phyloP scores from a whole-genome alignment of 495 filamentous ascomycete species.

The Aspergillus asperescens region DNA sequence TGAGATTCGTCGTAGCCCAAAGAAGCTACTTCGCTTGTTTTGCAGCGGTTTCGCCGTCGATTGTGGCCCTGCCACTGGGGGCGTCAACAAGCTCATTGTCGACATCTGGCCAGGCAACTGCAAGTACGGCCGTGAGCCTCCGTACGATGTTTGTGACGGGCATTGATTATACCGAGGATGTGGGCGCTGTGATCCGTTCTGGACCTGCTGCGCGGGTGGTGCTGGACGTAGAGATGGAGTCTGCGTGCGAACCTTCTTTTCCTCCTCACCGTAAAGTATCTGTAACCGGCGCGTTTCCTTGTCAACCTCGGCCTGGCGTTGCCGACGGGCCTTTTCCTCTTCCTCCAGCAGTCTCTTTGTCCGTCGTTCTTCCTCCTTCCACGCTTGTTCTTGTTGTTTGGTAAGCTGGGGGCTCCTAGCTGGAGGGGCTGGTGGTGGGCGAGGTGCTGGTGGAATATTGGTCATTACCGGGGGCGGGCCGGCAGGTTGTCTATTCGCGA shows the following conservation, averaged over 20 bases:
- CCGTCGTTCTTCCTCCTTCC: constrained; percentile 60
- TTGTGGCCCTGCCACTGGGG: constrained; percentile 13
- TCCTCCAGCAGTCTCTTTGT: constrained; percentile 73
- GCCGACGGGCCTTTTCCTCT: constrained; percentile 64
- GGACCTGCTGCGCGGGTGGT: constrained; percentile 19
- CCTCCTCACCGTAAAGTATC: constrained; percentile 61
- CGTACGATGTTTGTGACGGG: constrained; percentile 16
- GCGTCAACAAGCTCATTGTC: constrained; percentile 11
- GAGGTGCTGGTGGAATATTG: constrained; percentile 21
- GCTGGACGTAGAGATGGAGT: constrained; percentile 25
- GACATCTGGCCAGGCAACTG: constrained; percentile 16
- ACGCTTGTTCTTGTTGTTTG: constrained; percentile 46
- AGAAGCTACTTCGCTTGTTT: constrained; percentile 48
- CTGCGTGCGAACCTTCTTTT: constrained; percentile 33
- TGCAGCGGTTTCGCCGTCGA: constrained; percentile 19
- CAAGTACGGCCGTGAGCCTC: constrained; percentile 26
- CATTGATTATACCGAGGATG: constrained; percentile 5
- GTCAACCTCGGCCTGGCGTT: constrained; percentile 66
- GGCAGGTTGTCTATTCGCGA: constrained; percentile 5
- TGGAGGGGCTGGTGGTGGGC: constrained; percentile 16
- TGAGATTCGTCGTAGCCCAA: constrained; percentile 38
- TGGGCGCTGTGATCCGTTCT: constrained; percentile 1
- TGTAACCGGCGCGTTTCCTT: constrained; percentile 80
- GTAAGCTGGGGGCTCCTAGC: constrained; percentile 17
- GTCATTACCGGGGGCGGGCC: constrained; percentile 12